These are phyloP conservation scores for Capronia americana DNA, from an alignment of 2,329 filamentous ascomycete genomes.

Conservation along the genomic window DNA sequence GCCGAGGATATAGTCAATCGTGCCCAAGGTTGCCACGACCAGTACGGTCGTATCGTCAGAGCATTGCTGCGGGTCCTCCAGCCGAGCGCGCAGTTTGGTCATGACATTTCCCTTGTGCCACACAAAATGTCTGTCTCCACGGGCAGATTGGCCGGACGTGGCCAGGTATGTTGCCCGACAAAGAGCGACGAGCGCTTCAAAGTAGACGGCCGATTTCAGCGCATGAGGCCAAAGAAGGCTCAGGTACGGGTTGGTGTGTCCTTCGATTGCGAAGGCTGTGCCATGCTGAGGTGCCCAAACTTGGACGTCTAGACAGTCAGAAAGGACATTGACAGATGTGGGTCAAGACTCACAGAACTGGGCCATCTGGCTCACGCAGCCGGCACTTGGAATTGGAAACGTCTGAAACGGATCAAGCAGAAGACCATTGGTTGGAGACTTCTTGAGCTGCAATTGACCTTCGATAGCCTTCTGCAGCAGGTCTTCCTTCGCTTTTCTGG, in stretches of 20 bases:
- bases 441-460: constrained; percentile 16
- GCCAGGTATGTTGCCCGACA: constrained; percentile 25
- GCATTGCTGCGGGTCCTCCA: constrained; percentile 21
- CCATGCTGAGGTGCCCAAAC: constrained; percentile 32
- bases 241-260: constrained; percentile 29
- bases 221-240: constrained; percentile 30
- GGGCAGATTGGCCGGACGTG: constrained; percentile 17
- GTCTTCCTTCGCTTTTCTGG: constrained; percentile 12
- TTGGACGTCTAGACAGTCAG: constrained; percentile 25
- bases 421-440: constrained; percentile 21
- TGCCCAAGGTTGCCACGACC: constrained; percentile 27
- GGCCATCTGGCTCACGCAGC: constrained; percentile 21
- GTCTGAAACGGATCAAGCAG: constrained; percentile 28
- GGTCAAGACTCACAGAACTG: constrained; percentile 24
- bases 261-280: constrained; percentile 26
- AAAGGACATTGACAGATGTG: background rate
- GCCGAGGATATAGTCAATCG: constrained; percentile 29
- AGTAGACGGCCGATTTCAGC: constrained; percentile 24
- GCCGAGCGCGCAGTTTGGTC: constrained; percentile 22
- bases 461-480: constrained; percentile 19
- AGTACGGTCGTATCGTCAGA: constrained; percentile 28
- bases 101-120: constrained; percentile 25
- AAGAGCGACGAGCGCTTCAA: constrained; percentile 26
- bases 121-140: constrained; percentile 18
- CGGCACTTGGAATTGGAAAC: constrained; percentile 25